Conservation (phyloP, 2,329 filamentous ascomycete species). For the Corynespora cassiicola region DNA sequence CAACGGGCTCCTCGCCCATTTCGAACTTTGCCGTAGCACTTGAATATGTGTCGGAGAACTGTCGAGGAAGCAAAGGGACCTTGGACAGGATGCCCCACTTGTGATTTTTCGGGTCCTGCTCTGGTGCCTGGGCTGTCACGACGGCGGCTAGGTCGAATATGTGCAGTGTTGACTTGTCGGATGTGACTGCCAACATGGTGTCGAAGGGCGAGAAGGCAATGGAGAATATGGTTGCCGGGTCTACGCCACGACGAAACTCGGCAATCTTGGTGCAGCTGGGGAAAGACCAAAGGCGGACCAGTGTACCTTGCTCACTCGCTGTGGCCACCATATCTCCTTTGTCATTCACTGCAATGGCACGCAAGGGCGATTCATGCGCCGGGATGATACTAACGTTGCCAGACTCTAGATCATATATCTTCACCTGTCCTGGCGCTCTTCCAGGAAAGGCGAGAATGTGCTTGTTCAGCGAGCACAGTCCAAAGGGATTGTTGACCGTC, state of each 20-base stretch:
- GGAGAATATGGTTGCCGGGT: slow-evolving; percentile 85
- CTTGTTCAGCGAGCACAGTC: slow-evolving; percentile 78
- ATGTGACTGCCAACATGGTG: slow-evolving; percentile 84
- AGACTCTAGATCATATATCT: slow-evolving; percentile 79
- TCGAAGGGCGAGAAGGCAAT: slow-evolving; percentile 86
- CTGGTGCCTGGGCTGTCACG: slow-evolving; percentile 11
- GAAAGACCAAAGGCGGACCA: slow-evolving; percentile 86
- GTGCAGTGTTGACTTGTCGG: slow-evolving; percentile 95
- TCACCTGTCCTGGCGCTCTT: slow-evolving; percentile 85
- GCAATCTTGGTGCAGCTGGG: slow-evolving; percentile 79
- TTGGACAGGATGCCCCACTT: slow-evolving; percentile 88
- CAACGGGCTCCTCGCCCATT: slow-evolving; percentile 73
- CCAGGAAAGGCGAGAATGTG: slow-evolving; percentile 84
- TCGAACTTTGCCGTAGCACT: slow-evolving; percentile 83
- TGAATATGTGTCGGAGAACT: slow-evolving; percentile 90
- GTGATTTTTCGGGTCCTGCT: slow-evolving; percentile 33
- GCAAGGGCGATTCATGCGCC: slow-evolving; percentile 80
- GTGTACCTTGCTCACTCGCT: slow-evolving; percentile 89
- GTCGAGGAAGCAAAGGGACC: slow-evolving; percentile 81
- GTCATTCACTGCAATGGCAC: slow-evolving; percentile 78
- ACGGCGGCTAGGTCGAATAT: slow-evolving; percentile 75
- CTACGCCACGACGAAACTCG: slow-evolving; percentile 87
- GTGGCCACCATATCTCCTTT: slow-evolving; percentile 86
- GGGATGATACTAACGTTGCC: slow-evolving; percentile 92
- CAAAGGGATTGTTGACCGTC: slow-evolving; percentile 83